phyloP scores from a whole-genome alignment of 805 yeast genomes.

The Candida multigemmis region DNA sequence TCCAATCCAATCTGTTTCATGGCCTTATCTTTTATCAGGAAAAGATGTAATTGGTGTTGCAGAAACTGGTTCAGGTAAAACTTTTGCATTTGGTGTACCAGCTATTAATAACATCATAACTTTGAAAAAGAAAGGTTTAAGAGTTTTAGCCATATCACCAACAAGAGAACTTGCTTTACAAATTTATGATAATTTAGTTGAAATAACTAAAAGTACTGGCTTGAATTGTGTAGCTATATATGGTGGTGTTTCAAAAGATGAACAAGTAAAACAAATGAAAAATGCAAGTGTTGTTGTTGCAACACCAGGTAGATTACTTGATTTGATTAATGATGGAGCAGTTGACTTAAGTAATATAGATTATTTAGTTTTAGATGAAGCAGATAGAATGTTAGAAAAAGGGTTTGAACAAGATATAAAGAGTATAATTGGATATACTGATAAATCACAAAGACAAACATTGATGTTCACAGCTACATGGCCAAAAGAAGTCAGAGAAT shows the following conservation, averaged over 20 bases:
- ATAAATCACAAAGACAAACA: conserved; percentile 60
- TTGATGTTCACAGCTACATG: conserved; percentile 99
- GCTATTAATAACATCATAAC: conserved; percentile 66
- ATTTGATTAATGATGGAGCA: conserved; percentile 82
- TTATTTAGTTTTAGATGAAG: conserved; percentile 90
- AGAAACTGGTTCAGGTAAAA: conserved; percentile 97
- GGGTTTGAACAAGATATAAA: conserved; percentile 97
- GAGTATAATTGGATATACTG: conserved; percentile 59
- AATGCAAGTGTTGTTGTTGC: conserved; percentile 81
- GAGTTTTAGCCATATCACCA: conserved; percentile 85
- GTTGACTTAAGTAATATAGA: conserved; percentile 58
- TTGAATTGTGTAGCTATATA: conserved; percentile 77
- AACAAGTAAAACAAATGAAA: conserved; percentile 65
- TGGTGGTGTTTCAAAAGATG: conserved; percentile 97
- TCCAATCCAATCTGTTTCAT: conserved; percentile 88
- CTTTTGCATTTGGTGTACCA: conserved; percentile 96
- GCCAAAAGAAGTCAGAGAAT: conserved; percentile 97
- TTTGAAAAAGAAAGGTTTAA: conserved; percentile 39
- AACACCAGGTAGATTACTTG: conserved; percentile 96
- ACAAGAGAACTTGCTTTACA: conserved; percentile 97
- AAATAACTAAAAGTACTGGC: conserved; percentile 51
- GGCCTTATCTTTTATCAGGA: conserved; percentile 80
- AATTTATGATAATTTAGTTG: conserved; percentile 73
- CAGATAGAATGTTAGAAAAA: conserved; percentile 97
- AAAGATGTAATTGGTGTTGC: conserved; percentile 95